Evolutionary conservation across 768 basidiomycete species (phyloP).

Genomic region (Leccinum ochraceum): DNA sequence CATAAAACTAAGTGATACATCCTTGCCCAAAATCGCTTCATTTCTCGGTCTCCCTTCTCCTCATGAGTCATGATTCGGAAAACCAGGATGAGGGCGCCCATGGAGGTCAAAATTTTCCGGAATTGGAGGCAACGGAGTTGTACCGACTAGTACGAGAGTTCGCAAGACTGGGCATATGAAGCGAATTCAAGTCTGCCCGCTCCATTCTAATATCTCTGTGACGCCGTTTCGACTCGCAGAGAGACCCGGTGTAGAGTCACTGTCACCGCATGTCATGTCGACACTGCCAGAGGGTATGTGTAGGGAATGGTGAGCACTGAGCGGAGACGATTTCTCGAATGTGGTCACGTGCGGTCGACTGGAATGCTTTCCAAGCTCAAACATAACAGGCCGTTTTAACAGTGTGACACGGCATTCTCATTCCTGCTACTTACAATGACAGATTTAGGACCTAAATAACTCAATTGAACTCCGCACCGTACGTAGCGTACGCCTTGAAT

Average conservation of each 20-base stretch:
- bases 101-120: not conserved
- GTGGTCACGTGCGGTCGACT: no score
- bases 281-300: no score
- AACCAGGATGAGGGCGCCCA: not conserved
- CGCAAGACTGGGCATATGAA: not conserved
- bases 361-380: no score
- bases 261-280: no score
- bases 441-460: not conserved
- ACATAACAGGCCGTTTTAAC: no score
- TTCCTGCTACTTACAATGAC: not conserved
- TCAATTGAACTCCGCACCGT: not conserved
- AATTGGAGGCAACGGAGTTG: not conserved
- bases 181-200: not conserved
- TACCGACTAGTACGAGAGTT: not conserved
- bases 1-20: not conserved
- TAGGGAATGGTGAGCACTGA: no score
- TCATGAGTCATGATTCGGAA: not conserved
- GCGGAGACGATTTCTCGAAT: no score
- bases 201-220: no score
- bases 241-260: no score
- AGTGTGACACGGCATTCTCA: not conserved
- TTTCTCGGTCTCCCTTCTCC: not conserved
- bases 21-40: not conserved
- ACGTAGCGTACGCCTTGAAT: slow-evolving; percentile 39
- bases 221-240: no score